Percentiles rank a stretch among this genome's conserved stretches.
phyloP scores from a whole-genome alignment of 1,284 basidiomycete genomes.

The Moesziomyces sp. region DNA sequence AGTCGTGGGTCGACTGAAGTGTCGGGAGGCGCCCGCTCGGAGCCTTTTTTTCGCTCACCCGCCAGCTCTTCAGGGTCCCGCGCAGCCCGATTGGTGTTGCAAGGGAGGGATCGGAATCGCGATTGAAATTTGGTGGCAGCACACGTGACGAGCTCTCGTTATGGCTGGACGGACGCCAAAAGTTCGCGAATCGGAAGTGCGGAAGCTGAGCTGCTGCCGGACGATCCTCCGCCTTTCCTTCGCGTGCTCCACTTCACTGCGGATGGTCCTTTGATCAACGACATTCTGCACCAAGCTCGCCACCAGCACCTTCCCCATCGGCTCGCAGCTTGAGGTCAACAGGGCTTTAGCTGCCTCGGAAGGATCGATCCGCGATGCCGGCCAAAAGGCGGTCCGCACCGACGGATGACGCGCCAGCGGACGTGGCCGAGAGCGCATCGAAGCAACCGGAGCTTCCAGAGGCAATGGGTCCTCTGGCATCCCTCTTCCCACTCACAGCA shows the following conservation, averaged over 20 bases:
- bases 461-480: slow-evolving; percentile 17
- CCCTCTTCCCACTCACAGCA: slow-evolving; percentile 80
- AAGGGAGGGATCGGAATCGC: not conserved
- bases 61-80: slow-evolving; percentile 5
- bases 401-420: slow-evolving; percentile 6
- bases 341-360: too few species aligned
- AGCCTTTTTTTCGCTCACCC: slow-evolving; percentile 28
- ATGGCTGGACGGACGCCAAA: not conserved
- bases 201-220: not conserved
- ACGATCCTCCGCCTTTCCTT: not conserved
- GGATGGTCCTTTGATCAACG: too few species aligned
- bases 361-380: slow-evolving; percentile 9
- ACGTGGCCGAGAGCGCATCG: slow-evolving; percentile 1
- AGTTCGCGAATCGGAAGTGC: slow-evolving; percentile 42
- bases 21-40: slow-evolving; percentile 9
- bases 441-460: slow-evolving; percentile 13
- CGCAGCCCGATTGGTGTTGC: slow-evolving; percentile 1
- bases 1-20: not conserved
- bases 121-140: not conserved
- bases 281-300: too few species aligned
- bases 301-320: too few species aligned
- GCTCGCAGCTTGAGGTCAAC: too few species aligned
- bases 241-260: not conserved
- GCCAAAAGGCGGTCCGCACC: slow-evolving; percentile 26
- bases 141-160: slow-evolving; percentile 6